phyloP scores from a whole-genome alignment of 495 filamentous ascomycete genomes.

The Hypoxylon fragiforme region DNA sequence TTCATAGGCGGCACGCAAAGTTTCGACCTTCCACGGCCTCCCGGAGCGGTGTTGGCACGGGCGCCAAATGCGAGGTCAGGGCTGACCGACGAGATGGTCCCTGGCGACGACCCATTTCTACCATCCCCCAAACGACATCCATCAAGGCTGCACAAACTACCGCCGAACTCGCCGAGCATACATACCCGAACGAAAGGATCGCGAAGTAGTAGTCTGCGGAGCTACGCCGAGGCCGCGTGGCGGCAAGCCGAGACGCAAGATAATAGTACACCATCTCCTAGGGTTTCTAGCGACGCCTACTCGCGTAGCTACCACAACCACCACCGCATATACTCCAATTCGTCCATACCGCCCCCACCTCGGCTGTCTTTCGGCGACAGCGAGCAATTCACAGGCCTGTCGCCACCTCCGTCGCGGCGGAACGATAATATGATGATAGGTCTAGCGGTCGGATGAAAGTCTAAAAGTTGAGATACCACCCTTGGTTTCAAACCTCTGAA shows the following conservation, averaged over 20 bases:
- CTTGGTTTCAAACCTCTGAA: slow-evolving; percentile 4
- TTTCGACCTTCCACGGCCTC: slow-evolving; percentile 49
- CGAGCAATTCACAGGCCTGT: slow-evolving; percentile 39
- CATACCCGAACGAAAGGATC: slow-evolving; percentile 44
- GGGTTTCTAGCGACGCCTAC: slow-evolving; percentile 19
- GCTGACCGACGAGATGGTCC: slow-evolving; percentile 53
- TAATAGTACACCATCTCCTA: slow-evolving; percentile 16
- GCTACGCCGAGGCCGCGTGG: slow-evolving; percentile 40
- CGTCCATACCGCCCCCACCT: slow-evolving; percentile 47
- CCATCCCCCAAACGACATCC: slow-evolving; percentile 43
- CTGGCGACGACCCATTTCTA: slow-evolving; percentile 52
- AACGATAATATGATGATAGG: slow-evolving; percentile 48
- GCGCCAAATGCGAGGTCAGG: slow-evolving; percentile 53
- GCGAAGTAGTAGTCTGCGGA: slow-evolving; percentile 45
- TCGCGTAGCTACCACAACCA: slow-evolving; percentile 33
- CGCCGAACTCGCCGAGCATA: slow-evolving; percentile 36
- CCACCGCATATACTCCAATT: slow-evolving; percentile 47
- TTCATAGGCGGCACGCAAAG: slow-evolving; percentile 39
- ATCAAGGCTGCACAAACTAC: slow-evolving; percentile 49
- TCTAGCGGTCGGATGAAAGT: slow-evolving; percentile 47
- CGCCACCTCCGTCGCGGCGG: slow-evolving; percentile 45
- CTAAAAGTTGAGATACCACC: slow-evolving; percentile 6
- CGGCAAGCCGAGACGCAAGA: slow-evolving; percentile 28
- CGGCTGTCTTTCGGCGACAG: slow-evolving; percentile 44
- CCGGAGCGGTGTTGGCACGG: slow-evolving; percentile 45